Evolutionary conservation across 768 basidiomycete genomes (phyloP), one percentile per base, ranked within the genome.

Genomic region (Lactarius hengduanensis): DNA sequence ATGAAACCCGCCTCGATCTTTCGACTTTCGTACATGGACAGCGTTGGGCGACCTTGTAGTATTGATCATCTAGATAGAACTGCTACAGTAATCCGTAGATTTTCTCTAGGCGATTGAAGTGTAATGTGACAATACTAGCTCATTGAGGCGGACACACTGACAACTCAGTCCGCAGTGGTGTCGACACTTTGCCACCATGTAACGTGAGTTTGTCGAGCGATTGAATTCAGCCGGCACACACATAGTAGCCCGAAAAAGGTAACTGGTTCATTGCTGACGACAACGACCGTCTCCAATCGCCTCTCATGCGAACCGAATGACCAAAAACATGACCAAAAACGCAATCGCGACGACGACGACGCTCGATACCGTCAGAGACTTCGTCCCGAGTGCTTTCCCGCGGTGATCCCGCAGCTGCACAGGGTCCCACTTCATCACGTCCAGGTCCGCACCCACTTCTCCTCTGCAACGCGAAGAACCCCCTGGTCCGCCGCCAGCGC

Each of bases 401-500:
- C 76, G 73, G 22, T 83, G 80, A 56, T 78, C 78, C 26, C 81
- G 75, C 60, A 86, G 71, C 36, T 81, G 76, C 18, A 76, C 75
- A n/a, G 88, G 80, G 74, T 91, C 85, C 71, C 81, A 84, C 74
- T 80, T 79, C 87, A 93, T 90, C 36, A 80, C 79, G 15, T 81
- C 86, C 68, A 82, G 83, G 77, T 92, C 92, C 28, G 81, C 81
- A 72, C 92, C 91, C 20, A 97, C 72, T 75, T 90, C 71, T 82
- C 80, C 69, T 88, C 81, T 16, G 91, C 84, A 11, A 81, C 79
- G 34, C 86, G 84, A 2, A 97, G 74, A 7, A 93, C 82, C 0
- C 80, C 79, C 71, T 89, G 86, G 76, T 97, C 96, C 64, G 87
- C 87, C 43, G 80, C 86, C 2, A 98, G 78, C 10, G 86, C 80